Evolutionary conservation across 2,329 filamentous ascomycete species (phyloP).

Genomic region (Colletotrichum sp.): DNA sequence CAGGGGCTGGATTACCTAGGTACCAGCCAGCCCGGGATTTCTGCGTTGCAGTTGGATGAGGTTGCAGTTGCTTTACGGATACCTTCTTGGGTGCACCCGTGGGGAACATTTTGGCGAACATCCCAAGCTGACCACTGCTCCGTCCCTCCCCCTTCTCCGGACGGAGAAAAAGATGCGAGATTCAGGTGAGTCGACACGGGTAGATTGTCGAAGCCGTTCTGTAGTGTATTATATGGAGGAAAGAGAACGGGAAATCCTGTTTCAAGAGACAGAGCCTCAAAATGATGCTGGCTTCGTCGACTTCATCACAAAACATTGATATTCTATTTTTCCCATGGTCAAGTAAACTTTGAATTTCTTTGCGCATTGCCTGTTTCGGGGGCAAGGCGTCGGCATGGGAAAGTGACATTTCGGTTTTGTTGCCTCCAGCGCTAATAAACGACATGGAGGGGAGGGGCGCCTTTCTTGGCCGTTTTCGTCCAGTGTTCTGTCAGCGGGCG

Average conservation of each 20-base stretch:
- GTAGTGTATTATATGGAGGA: not conserved
- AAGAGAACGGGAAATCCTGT: not conserved
- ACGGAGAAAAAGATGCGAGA: conserved; percentile 13
- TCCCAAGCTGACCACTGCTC: not conserved
- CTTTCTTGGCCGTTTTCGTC: not conserved
- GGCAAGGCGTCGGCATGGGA: not conserved
- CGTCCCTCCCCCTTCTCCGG: not conserved
- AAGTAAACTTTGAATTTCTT: not conserved
- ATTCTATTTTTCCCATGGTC: not conserved
- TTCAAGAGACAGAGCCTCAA: conserved; percentile 6
- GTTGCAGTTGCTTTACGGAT: not conserved
- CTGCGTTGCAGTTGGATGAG: not conserved
- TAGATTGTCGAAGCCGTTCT: conserved; percentile 15
- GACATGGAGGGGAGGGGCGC: not conserved
- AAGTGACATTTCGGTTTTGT: conserved; percentile 6
- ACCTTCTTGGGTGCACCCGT: not conserved
- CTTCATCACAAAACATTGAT: not conserved
- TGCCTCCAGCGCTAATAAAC: not conserved
- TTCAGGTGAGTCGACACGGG: conserved; percentile 19
- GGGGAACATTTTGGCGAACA: conserved; percentile 5
- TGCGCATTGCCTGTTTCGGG: not conserved
- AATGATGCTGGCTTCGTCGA: not conserved
- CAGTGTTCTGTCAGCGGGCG: not conserved
- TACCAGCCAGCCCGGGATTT: not conserved
- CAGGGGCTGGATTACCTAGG: not conserved